Evolutionary conservation across 805 yeast species (phyloP).

Genomic region (Yarrowia phangngaensis): DNA sequence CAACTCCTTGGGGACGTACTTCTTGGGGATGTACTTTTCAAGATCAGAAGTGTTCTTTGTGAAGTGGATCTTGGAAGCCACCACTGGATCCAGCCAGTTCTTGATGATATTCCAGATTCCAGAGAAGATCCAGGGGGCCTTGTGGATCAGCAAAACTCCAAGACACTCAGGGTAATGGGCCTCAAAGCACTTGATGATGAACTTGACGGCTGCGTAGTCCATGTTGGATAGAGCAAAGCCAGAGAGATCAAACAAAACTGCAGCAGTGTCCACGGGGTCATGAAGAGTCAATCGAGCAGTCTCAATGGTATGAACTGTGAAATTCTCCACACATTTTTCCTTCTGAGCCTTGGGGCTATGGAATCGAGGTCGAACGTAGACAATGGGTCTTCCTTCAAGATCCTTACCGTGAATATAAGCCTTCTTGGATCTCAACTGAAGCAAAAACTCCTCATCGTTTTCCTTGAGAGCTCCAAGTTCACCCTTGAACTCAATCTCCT

Average conservation of each 20-base stretch:
- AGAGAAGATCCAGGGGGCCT: slow-evolving; percentile 95
- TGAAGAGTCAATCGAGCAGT: slow-evolving; percentile 68
- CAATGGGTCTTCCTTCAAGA: slow-evolving; percentile 69
- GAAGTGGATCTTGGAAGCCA: slow-evolving; percentile 83
- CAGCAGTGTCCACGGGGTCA: slow-evolving; percentile 75
- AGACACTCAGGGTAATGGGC: slow-evolving; percentile 95
- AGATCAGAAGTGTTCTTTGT: slow-evolving; percentile 69
- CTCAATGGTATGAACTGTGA: slow-evolving; percentile 74
- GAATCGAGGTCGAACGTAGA: slow-evolving; percentile 70
- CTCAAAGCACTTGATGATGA: slow-evolving; percentile 83
- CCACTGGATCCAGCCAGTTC: slow-evolving; percentile 95
- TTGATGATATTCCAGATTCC: slow-evolving; percentile 92
- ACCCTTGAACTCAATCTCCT: slow-evolving; percentile 61
- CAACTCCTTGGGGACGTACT: slow-evolving; percentile 61
- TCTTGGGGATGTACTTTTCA: slow-evolving; percentile 53
- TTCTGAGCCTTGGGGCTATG: slow-evolving; percentile 69
- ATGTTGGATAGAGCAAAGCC: slow-evolving; percentile 87
- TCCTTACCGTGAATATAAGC: slow-evolving; percentile 75
- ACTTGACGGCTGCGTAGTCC: slow-evolving; percentile 89
- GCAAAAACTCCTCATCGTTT: slow-evolving; percentile 45
- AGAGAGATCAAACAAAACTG: slow-evolving; percentile 79
- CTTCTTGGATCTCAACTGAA: slow-evolving; percentile 62
- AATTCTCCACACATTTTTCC: slow-evolving; percentile 67
- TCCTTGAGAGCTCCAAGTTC: slow-evolving; percentile 57
- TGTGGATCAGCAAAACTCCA: slow-evolving; percentile 78